Conservation (phyloP, 208 protist species). For the Herpetomonas tarakana region DNA sequence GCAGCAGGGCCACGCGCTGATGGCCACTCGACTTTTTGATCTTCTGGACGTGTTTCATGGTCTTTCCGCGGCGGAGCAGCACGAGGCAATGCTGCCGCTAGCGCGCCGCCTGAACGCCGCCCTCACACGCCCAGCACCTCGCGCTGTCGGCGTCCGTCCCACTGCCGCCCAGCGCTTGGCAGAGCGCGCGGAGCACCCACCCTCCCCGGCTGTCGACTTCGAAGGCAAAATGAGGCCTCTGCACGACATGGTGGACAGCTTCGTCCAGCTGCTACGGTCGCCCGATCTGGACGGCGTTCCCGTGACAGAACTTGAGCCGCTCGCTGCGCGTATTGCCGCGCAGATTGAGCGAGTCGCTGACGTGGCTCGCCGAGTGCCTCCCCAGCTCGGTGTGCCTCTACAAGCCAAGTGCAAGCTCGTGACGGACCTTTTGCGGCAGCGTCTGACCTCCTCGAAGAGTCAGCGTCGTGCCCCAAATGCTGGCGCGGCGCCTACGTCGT, state of each 20-base stretch:
- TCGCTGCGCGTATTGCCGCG: constrained; percentile 24
- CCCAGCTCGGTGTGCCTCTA: constrained; percentile 27
- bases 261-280: constrained; percentile 44
- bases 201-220: neutral
- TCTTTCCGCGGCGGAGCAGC: constrained; percentile 31
- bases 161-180: too few relatives aligned
- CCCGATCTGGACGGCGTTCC: constrained; percentile 18
- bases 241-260: constrained; percentile 63
- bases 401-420: constrained; percentile 40
- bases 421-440: constrained; percentile 19
- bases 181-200: too few relatives aligned
- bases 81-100: constrained; percentile 34
- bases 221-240: constrained; percentile 24
- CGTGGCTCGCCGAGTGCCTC: constrained; percentile 40
- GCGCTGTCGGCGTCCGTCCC: too few relatives aligned
- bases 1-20: constrained; percentile 19
- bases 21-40: constrained; percentile 30
- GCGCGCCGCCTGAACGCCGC: constrained; percentile 21
- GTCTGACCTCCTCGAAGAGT: neutral
- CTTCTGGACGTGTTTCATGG: constrained; percentile 47
- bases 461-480: neutral
- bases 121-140: constrained; percentile 3
- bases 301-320: constrained; percentile 21
- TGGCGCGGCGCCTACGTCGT: neutral
- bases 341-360: constrained; percentile 45